A percentile compares a stretch with the other conserved stretches of the same genome.
Conservation (phyloP, 495 filamentous ascomycete genomes). For the Neurospora sp. region DNA sequence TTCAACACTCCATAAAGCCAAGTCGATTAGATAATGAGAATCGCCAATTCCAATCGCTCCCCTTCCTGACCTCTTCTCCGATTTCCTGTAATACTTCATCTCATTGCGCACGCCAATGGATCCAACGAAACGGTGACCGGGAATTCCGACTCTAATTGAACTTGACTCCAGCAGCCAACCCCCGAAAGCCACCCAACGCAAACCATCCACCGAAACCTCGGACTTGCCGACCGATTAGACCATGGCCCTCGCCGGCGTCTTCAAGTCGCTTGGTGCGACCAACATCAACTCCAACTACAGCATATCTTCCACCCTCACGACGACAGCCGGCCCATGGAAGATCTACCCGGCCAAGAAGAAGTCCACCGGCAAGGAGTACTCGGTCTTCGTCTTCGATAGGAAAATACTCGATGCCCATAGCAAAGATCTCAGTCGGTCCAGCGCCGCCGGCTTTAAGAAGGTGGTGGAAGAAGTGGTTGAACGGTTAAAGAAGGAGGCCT, state of each 20-base stretch:
- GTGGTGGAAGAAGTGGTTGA: slow-evolving; percentile 83
- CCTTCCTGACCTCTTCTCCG: no score
- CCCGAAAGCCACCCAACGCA: background rate
- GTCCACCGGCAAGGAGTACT: slow-evolving; percentile 73
- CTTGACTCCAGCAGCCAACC: background rate
- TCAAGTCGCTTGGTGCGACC: slow-evolving; percentile 79
- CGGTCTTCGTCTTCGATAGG: slow-evolving; percentile 89
- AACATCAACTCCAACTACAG: slow-evolving; percentile 89
- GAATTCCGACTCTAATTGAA: background rate
- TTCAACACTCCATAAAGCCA: background rate
- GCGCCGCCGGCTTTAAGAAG: slow-evolving; percentile 59
- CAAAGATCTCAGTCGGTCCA: slow-evolving; percentile 40
- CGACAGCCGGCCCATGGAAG: slow-evolving; percentile 86
- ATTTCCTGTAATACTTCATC: no score
- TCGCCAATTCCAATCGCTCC: no score
- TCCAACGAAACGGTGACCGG: background rate
- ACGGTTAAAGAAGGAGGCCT: slow-evolving; percentile 81
- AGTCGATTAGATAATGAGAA: background rate
- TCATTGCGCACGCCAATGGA: background rate
- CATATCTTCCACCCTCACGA: slow-evolving; percentile 55
- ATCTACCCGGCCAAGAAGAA: slow-evolving; percentile 97
- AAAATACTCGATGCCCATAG: slow-evolving; percentile 68
- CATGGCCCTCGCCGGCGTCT: slow-evolving; percentile 79
- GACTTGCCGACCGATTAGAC: background rate
- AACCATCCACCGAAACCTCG: background rate